Conservation (phyloP, 2,329 filamentous ascomycete species). For the Microsporum canis region DNA sequence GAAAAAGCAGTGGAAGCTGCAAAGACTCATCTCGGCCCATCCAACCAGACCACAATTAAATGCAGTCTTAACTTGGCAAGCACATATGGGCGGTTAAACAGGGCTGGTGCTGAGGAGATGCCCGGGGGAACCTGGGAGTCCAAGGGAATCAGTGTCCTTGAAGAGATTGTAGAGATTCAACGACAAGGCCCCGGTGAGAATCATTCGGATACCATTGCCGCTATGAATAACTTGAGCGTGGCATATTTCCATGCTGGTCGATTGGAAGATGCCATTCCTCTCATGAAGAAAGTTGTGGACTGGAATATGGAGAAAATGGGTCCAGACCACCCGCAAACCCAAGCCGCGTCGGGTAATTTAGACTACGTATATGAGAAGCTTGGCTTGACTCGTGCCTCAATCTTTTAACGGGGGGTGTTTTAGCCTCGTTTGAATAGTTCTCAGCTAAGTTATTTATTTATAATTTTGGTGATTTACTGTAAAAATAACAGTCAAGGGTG, state of each 20-base stretch:
- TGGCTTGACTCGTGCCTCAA: background rate
- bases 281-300: background rate
- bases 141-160: background rate
- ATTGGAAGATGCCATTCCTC: background rate
- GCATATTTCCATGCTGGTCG: background rate
- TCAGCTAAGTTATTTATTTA: background rate
- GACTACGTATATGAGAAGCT: background rate
- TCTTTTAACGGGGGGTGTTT: background rate
- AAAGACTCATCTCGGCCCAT: background rate
- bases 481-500: background rate
- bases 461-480: background rate
- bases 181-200: background rate
- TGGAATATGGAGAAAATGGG: slow-evolving; percentile 2
- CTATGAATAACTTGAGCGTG: background rate
- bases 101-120: background rate
- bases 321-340: background rate
- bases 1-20: slow-evolving; percentile 2
- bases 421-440: background rate
- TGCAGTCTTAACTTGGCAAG: background rate
- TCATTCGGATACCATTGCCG: background rate
- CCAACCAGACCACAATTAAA: background rate
- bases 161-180: background rate
- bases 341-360: background rate
- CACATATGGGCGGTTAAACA: background rate
- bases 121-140: background rate